A percentile compares a stretch with the other conserved stretches of the same genome.
Evolutionary conservation across 352 stramenopile species (phyloP).

Genomic region (Pythium phragmiticola): DNA sequence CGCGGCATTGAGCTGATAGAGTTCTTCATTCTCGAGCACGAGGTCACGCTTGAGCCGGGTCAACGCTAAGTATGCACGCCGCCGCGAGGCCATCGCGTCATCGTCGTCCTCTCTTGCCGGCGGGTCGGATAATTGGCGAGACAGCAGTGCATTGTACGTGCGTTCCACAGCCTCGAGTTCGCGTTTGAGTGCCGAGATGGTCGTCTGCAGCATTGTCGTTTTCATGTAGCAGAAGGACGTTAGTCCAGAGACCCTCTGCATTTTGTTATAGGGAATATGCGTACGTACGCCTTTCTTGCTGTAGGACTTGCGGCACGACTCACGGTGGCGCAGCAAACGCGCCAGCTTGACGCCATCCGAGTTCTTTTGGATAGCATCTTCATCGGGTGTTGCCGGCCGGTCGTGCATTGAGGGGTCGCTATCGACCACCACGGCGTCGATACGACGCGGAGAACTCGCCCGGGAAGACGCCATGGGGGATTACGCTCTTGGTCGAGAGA

Average conservation of each 20-base stretch:
- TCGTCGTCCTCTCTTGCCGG: neutral
- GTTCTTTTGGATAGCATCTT: too few relatives aligned
- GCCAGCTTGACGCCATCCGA: neutral
- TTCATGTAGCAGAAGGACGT: too few relatives aligned
- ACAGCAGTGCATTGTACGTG: slow-evolving; percentile 15
- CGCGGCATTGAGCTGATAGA: slow-evolving; percentile 13
- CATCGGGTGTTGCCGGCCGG: too few relatives aligned
- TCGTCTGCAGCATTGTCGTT: neutral
- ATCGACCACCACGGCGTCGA: too few relatives aligned
- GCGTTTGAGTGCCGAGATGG: slow-evolving; percentile 10
- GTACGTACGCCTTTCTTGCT: slow-evolving; percentile 21
- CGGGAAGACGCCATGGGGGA: too few relatives aligned
- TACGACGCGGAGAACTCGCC: too few relatives aligned
- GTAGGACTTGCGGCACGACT: slow-evolving; percentile 22
- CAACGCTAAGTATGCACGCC: slow-evolving; percentile 8
- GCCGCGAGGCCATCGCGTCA: neutral
- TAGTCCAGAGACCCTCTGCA: too few relatives aligned
- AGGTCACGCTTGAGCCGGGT: slow-evolving; percentile 10
- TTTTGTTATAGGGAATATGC: too few relatives aligned
- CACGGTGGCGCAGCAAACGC: slow-evolving; percentile 19
- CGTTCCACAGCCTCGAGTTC: slow-evolving; percentile 7
- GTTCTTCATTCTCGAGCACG: slow-evolving; percentile 17
- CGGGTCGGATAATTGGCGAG: neutral
- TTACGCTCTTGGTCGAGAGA: too few relatives aligned
- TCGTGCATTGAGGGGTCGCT: too few relatives aligned